Percentiles rank a stretch among this genome's conserved stretches.
Conservation (phyloP, 2,329 filamentous ascomycete species). For the Diaporthe velutina region DNA sequence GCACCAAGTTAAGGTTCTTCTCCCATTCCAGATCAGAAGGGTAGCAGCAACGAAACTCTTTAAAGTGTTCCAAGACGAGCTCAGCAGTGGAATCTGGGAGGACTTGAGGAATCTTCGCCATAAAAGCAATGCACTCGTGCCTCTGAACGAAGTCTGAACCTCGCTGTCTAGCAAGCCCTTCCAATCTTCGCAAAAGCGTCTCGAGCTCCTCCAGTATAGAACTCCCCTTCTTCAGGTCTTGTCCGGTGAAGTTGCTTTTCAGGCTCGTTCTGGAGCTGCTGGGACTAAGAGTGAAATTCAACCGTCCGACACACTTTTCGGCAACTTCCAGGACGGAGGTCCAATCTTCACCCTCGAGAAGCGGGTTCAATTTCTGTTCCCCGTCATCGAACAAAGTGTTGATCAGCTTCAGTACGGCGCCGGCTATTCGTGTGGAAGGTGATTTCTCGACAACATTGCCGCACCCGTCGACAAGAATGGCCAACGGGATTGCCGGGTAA, state of each 20-base stretch:
- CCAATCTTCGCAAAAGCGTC: conserved; percentile 62
- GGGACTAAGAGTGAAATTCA: conserved; percentile 20
- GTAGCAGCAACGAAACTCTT: conserved; percentile 77
- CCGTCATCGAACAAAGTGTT: conserved; percentile 68
- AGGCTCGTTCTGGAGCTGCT: conserved; percentile 25
- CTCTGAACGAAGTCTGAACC: conserved; percentile 71
- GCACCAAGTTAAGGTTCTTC: conserved; percentile 69
- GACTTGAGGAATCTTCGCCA: conserved; percentile 71
- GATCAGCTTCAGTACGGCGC: conserved; percentile 62
- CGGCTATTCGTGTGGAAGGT: conserved; percentile 58
- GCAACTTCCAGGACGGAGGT: conserved; percentile 71
- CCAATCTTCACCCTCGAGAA: conserved; percentile 77
- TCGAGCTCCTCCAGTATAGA: conserved; percentile 58
- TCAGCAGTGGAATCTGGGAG: conserved; percentile 75
- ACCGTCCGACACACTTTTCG: conserved; percentile 59
- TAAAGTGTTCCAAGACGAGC: conserved; percentile 76
- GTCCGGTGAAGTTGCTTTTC: conserved; percentile 42
- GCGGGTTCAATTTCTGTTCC: conserved; percentile 64
- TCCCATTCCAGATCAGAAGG: conserved; percentile 80
- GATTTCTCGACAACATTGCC: conserved; percentile 62
- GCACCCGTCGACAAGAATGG: conserved; percentile 70
- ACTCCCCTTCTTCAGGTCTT: conserved; percentile 51
- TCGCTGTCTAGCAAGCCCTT: conserved; percentile 60
- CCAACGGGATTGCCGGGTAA: conserved; percentile 71
- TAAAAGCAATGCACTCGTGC: conserved; percentile 76